Percentiles rank a stretch among this genome's conserved stretches.
These are phyloP conservation scores for Marasmius tenuissimus DNA, from an alignment of 1,284 basidiomycete genomes.

Conservation along the genomic window DNA sequence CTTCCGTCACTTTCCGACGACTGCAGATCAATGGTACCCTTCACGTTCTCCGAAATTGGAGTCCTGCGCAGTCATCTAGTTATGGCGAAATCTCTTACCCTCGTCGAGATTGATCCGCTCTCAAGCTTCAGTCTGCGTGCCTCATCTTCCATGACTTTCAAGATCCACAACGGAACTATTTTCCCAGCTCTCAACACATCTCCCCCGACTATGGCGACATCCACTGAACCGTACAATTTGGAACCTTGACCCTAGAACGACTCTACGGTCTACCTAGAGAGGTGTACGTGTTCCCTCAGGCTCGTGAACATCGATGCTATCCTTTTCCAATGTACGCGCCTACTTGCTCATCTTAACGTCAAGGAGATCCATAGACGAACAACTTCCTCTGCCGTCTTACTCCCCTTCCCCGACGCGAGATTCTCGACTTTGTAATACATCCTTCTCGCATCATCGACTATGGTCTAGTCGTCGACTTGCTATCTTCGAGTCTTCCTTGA, in stretches of 20 bases:
- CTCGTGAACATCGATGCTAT: neutral
- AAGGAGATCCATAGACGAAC: neutral
- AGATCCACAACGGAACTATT: neutral
- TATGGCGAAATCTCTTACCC: neutral
- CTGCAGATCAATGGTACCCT: neutral
- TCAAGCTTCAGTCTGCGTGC: neutral
- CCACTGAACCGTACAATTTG: neutral
- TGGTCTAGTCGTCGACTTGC: neutral
- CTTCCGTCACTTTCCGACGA: neutral
- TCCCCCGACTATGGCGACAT: neutral
- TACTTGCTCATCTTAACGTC: neutral
- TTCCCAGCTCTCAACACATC: neutral
- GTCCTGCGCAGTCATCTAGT: neutral
- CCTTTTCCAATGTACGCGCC: neutral
- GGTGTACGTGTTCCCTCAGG: neutral
- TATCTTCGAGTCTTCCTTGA: neutral
- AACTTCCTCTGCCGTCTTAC: neutral
- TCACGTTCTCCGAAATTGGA: neutral
- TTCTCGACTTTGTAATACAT: constrained; percentile 1
- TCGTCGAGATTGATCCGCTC: neutral
- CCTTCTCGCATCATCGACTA: constrained; percentile 1
- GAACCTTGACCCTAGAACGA: neutral
- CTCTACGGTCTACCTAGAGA: neutral
- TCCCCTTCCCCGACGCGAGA: neutral
- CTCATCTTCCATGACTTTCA: neutral